Base-by-base conservation (phyloP, 306 rosid species). In the Castanospermum australe region DNA sequence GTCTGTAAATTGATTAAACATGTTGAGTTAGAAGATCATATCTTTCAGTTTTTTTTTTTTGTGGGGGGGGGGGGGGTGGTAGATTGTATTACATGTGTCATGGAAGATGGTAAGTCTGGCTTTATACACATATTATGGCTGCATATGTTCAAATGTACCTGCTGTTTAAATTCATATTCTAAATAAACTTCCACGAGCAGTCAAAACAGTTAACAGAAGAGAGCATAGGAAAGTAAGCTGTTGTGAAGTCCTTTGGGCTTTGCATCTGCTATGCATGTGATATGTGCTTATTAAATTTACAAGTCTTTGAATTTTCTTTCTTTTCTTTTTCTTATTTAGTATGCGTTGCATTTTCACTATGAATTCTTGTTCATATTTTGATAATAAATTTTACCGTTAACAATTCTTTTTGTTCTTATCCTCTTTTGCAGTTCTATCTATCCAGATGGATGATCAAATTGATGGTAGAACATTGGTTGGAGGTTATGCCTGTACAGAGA, bases 391-490 rank as follows among this genome's bases (percentile, higher is more conserved):
- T 59, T 45, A 50, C 30, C 20, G 14, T 33, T 4, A 54, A 52
- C 24, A 17, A 6, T 57, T 76, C 13, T 42, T 72, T 60, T 50
- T 73, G 54, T 35, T 62, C 21, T 79, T 25, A 14, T 83, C 33
- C 83, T 50, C 64, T 79, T 69, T 44, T 71, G 82, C 88, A 94
- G 99, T 94, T 85, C 82, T 94, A 44, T 91, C 84, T 11, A 92
- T 94, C 67, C 97, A 91, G 81, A 91, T 94, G 99, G 97, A 92
- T 82, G 97, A 94, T 80, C 99, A 94, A 84, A 89, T 90, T 78
- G 99, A 94, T 54, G 95, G 91, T 51, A 88, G 90, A 79, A 94
- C 94, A 75, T 86, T 94, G 77, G 82, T 91, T 39, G 97, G 99
- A 79, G 84, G 93, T 75, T 90, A 91, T 55, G 95, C 91, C 10